Evolutionary conservation across 2,329 filamentous ascomycete genomes (phyloP).

Genomic region (Trichoderma sp.): DNA sequence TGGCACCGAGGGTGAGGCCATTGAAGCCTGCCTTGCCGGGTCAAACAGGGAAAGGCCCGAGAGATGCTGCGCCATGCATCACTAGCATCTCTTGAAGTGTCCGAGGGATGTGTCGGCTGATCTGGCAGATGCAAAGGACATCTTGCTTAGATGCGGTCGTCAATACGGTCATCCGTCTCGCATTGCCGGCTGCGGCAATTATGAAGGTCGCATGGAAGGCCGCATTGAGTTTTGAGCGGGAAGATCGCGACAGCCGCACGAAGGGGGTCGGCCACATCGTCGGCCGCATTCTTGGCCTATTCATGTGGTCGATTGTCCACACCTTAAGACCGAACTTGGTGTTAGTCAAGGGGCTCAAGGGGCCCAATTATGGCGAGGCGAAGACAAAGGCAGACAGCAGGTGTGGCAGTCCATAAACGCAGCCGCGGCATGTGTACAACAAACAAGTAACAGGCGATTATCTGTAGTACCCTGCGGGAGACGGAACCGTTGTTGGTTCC

Average conservation of each 20-base stretch:
- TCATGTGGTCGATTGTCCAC: not conserved
- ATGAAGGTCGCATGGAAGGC: slow-evolving; percentile 21
- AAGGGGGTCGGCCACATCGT: not conserved
- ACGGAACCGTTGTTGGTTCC: not conserved
- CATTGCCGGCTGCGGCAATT: slow-evolving; percentile 20
- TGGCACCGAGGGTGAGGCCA: not conserved
- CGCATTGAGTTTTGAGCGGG: slow-evolving; percentile 24
- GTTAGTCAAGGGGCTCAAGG: not conserved
- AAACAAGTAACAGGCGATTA: not conserved
- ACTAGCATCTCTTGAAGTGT: not conserved
- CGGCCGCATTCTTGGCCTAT: not conserved
- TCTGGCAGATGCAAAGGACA: not conserved
- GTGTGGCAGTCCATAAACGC: not conserved
- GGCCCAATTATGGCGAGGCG: not conserved
- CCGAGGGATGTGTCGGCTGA: not conserved
- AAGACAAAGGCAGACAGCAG: not conserved
- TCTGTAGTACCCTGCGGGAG: not conserved
- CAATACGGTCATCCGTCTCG: not conserved
- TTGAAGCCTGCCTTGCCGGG: not conserved
- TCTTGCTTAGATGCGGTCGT: not conserved
- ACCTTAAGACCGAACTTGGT: not conserved
- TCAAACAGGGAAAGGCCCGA: not conserved
- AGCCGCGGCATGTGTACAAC: not conserved
- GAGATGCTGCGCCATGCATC: slow-evolving; percentile 14
- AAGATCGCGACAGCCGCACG: slow-evolving; percentile 18